Evolutionary conservation across 805 yeast genomes (phyloP), one percentile per base, ranked within the genome.

Genomic region (Ogataea allantospora): DNA sequence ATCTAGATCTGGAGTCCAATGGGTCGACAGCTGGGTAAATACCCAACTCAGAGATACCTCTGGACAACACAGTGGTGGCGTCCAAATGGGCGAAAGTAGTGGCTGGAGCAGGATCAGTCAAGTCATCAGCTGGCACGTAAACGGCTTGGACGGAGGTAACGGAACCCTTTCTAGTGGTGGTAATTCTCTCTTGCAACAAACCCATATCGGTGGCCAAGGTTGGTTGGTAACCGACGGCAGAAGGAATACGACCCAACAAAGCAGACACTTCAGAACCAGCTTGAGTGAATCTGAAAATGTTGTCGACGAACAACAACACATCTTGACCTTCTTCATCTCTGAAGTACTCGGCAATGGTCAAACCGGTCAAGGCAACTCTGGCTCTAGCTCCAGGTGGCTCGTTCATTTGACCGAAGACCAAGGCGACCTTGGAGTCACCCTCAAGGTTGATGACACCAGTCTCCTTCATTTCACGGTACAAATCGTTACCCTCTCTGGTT

Each of bases 351-450:
- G 99, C 99, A 70, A 91, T 88, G 74, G 99, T 91, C 73, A 91
- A 83, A 83, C 99, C 99, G 60, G 99, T 93, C 70, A 91, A 78
- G 62, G 99, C 99, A 70, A 93, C 98, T 82, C 99, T 91, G 64
- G 99, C 97, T 83, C 99, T 89, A 64, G 99, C 99, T 77, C 99
- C 99, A 60, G 99, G 99, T 66, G 99, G 99, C 82, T 91, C 99
- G 82, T 91, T 91, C 99, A 91, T 91, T 80, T 93, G 99, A 73
- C 99, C 99, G 80, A 91, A 91, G 50, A 91, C 99, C 66, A 91
- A 80, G 57, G 98, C 95, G 75, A 93, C 99, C 84, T 93, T 93
- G 66, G 99, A 93, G 62, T 93, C 98, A 73, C 99, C 99, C 69
- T 93, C 98, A 61, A 91, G 80, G 86, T 93, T 88, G 75, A 93